Base-by-base conservation (phyloP, 2,329 filamentous ascomycete species). In the Epichloe uncinata region DNA sequence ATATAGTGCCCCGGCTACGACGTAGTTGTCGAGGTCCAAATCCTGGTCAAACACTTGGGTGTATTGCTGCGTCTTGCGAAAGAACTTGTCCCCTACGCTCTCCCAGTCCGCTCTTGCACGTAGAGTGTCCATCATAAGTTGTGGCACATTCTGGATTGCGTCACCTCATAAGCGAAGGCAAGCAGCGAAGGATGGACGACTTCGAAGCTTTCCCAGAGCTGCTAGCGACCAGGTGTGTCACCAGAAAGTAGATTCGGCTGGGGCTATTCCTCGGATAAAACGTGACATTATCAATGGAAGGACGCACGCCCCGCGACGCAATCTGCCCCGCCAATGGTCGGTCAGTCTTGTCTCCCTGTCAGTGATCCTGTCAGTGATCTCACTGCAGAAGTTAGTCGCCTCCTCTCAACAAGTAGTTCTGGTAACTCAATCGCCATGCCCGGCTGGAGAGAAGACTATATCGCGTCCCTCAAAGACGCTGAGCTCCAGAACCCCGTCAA, bases 21-120 rank as follows among this genome's bases (percentile, higher is more conserved):
- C 77, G 71, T 94, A 95, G 72, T 93, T 94, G 73, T 96, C 90
- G 58, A 98, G 79, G 70, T 98, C 90, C 54, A 96, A 75, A 64
- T 95, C 89, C 63, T 86, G 80, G 68, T 95, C 89, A 66, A 97
- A 98, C 56, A 97, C 79, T 57, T 83, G 85, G 53, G 89, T 90
- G 73, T 97, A 98, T 53, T 95, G 80, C 68, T 91, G 86, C 51
- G 87, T 83, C 73, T 95, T 96, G 66, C 91, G 87, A 72, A 97
- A 98, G 75, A 94, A 97, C 61, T 81, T 84, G 68, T 94, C 86
- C 63, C 88, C 93, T 57, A 97, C 81, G 68, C 81, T 85, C 73
- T 95, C 89, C 93, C 93, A 98, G 67, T 91, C 87, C 60, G 87
- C 85, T 60, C 87, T 87, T 61, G 90, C 76, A 67, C 78, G 75